Base-by-base conservation (phyloP, 371 early-diverging fungal genomes). In the Lichtheimia hyalospora region DNA sequence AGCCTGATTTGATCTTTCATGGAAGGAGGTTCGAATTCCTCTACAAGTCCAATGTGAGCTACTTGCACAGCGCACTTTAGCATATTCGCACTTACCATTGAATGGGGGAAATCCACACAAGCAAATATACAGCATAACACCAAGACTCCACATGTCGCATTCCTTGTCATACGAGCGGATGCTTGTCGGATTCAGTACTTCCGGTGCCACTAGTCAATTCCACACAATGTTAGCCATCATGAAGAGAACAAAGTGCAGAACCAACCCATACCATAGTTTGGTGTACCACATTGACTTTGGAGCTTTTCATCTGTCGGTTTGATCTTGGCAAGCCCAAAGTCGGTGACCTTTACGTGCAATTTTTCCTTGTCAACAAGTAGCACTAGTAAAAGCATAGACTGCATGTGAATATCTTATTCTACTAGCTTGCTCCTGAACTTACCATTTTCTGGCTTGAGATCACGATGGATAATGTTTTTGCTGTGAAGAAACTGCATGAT, bases 141-240 rank as follows among this genome's bases (percentile, higher is more conserved):
- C 99, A 15, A 98, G 75, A 50, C 97, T 95, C 99, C 99, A 99
- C 73, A 98, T 81, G 65, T 99, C 99, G 18, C 98, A 95, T 59
- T 89, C 87, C 27, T 86, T 85, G 39, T 89, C 89, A 70, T 97
- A 96, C 2, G 89, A 82, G 40, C 89, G 83, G 12, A 80, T 64
- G 50, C 72, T 75, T 1, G 69, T 63, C n/a, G 82, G 77, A 25
- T 71, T 74, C 59, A 99, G 72, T 1, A 99, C 89, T 71, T 99
- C 99, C 2, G 99, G 99, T 0, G 99, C 92, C 18, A 90, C 91
- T 86, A n/a, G n/a, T n/a, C n/a, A n/a, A 60, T 20, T 16, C 10
- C 13, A 15, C 24, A 51, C 2, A 44, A 41, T 7, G 21, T 23
- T 39, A 23, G 13, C 20, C 10, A 1, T 24, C 0, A 10, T 24